phyloP scores from a whole-genome alignment of 345 rosid genomes.

The Moricandia moricandioides region DNA sequence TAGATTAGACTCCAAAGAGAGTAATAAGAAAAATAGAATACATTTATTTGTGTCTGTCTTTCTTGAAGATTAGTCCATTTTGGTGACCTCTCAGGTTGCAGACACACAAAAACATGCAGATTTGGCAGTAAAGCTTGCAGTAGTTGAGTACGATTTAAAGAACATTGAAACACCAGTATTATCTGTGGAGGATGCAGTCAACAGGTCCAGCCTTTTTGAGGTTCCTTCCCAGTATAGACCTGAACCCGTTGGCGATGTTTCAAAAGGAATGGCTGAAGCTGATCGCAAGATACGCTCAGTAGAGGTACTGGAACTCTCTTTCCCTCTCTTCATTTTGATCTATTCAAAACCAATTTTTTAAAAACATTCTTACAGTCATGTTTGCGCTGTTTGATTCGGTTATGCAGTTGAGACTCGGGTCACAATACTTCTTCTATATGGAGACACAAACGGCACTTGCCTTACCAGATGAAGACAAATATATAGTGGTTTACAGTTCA shows the following conservation, averaged over 20 bases:
- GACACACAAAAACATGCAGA: conserved; percentile 85
- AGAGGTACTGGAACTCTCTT: conserved; percentile 44
- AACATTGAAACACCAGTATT: conserved; percentile 61
- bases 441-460: conserved; percentile 89
- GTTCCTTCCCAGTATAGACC: conserved; percentile 56
- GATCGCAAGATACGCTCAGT: conserved; percentile 64
- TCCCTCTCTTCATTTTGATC: background rate
- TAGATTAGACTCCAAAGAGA: conserved; percentile 24
- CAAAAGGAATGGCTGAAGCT: conserved; percentile 79
- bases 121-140: conserved; percentile 57
- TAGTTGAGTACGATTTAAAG: conserved; percentile 57
- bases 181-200: conserved; percentile 73
- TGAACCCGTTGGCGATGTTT: conserved; percentile 56
- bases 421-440: conserved; percentile 90
- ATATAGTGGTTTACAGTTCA: conserved; percentile 68
- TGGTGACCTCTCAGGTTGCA: conserved; percentile 59
- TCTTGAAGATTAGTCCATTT: background rate
- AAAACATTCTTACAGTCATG: conserved; percentile 1
- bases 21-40: conserved; percentile 28
- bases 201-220: conserved; percentile 66
- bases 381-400: background rate
- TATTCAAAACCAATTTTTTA: background rate
- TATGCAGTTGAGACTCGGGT: conserved; percentile 63
- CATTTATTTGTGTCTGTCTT: background rate
- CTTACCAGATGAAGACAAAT: conserved; percentile 85